Conservation (phyloP, 139 green algal species). For the Zygnema circumcarinatum region DNA sequence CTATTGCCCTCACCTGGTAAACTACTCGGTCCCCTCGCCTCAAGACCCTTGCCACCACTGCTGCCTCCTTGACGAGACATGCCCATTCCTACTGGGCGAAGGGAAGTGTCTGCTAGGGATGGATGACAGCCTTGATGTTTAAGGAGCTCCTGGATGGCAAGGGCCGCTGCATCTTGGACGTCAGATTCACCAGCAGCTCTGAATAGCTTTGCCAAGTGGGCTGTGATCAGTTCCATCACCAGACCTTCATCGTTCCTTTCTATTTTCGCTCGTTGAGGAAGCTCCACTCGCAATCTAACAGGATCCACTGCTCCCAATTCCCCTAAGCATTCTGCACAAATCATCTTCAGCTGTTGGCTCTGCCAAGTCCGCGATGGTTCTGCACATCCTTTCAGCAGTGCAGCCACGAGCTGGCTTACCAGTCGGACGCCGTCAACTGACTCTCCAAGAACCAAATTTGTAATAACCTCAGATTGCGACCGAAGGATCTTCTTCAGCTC, state of each 20-base stretch:
- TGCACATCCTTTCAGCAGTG: slow-evolving; percentile 54
- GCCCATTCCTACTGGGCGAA: background rate
- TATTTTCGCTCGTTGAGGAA: background rate
- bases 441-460: slow-evolving; percentile 22
- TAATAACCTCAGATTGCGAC: background rate
- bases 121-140: slow-evolving; percentile 47
- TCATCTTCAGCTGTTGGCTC: slow-evolving; percentile 33
- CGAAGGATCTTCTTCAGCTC: slow-evolving; percentile 45
- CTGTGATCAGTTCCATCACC: slow-evolving; percentile 44
- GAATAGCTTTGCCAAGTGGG: slow-evolving; percentile 84
- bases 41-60: background rate
- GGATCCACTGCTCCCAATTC: slow-evolving; percentile 64
- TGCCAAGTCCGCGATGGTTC: slow-evolving; percentile 25
- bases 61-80: background rate
- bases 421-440: background rate
- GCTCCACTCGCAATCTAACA: slow-evolving; percentile 32
- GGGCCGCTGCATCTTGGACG: slow-evolving; percentile 76
- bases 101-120: background rate
- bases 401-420: slow-evolving; percentile 43
- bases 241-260: slow-evolving; percentile 42
- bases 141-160: slow-evolving; percentile 79
- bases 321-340: slow-evolving; percentile 60
- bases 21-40: background rate
- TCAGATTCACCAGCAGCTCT: slow-evolving; percentile 74
- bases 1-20: background rate